These are phyloP conservation scores for Vachellia pachyceras DNA, from an alignment of 306 rosid species.

Conservation along the genomic window DNA sequence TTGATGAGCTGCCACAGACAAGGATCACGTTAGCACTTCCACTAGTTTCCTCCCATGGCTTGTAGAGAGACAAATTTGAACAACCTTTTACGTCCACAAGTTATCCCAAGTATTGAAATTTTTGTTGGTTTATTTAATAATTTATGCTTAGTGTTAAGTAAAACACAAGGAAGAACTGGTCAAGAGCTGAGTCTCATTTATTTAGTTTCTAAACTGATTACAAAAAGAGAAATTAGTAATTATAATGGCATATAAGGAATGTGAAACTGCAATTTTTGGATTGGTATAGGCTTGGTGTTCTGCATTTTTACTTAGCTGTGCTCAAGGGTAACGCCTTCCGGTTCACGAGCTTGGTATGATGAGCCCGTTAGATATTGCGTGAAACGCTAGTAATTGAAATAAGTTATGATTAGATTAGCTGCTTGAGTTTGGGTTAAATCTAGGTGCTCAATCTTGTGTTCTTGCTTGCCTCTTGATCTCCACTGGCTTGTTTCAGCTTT, in stretches of 20 bases:
- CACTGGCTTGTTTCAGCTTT: background rate
- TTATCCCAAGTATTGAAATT: slow-evolving; percentile 23
- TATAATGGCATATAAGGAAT: slow-evolving; percentile 3
- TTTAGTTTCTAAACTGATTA: slow-evolving; percentile 37
- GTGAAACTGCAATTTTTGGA: slow-evolving; percentile 10
- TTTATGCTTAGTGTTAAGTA: background rate
- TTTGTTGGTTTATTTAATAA: slow-evolving; percentile 24
- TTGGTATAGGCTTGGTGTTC: background rate
- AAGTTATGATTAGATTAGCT: slow-evolving; percentile 20
- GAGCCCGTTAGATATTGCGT: slow-evolving; percentile 7
- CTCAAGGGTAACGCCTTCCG: slow-evolving; percentile 22
- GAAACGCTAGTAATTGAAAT: slow-evolving; percentile 14
- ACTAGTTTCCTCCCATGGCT: background rate
- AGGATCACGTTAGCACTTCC: too few species aligned
- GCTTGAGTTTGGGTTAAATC: slow-evolving; percentile 15
- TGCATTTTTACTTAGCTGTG: slow-evolving; percentile 11
- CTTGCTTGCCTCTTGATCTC: slow-evolving; percentile 30
- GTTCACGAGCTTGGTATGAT: slow-evolving; percentile 16
- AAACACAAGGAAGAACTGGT: slow-evolving; percentile 8
- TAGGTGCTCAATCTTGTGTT: slow-evolving; percentile 23
- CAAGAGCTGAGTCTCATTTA: slow-evolving; percentile 13
- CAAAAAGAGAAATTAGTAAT: slow-evolving; percentile 13
- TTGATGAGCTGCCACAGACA: slow-evolving; percentile 19
- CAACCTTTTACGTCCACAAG: slow-evolving; percentile 32
- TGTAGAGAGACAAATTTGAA: slow-evolving; percentile 35